Base-by-base conservation (phyloP, 331 rosid species). In the Stylosanthes scabra region DNA sequence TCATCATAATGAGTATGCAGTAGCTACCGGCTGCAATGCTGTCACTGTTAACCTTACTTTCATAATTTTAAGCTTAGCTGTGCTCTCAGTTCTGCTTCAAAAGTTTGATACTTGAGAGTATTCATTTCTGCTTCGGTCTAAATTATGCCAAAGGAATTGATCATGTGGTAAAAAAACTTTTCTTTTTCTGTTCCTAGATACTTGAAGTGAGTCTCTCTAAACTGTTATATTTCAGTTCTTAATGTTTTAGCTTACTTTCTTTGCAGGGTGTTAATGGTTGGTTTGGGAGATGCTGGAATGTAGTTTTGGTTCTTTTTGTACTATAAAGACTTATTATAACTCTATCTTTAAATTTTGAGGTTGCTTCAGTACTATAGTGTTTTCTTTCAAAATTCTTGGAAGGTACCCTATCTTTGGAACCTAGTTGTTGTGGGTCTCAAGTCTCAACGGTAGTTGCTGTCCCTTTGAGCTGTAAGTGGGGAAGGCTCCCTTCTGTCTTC, bases 1-100 rank as follows among this genome's bases (percentile, higher is more conserved):
- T 54, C 51, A 5, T 47, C 14, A 70, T 80, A 74, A 27, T 77
- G 80, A 81, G 86, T 76, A 71, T 59, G 67, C 68, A 62, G 74
- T 78, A 51, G 84, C 84, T 70, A 75, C 49, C 64, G 84, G 84
- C 84, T 70, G 75, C 49, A 74, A 75, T 62, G 81, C 63, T 79
- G 68, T 64, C 64, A 62, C 58, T 63, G 69, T 57, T 28, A 60
- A 61, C 59, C 74, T 76, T 58, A 10, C 11, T 63, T 63, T 54
- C 83, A 47, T 58, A 46, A 59, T 69, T 76, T 50, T 59, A 47
- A 60, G 70, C 56, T 71, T 47, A 11, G 31, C 62, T 46, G 37
- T 68, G 44, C 55, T 65, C 79, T 72, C 41, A 46, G 4, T 13
- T 71, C 50, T 75, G 77, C 83, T 77, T 12, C 61, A 42, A 52